Base-by-base conservation (phyloP, 2,329 filamentous ascomycete species). In the Penicillium sclerotiorum region DNA sequence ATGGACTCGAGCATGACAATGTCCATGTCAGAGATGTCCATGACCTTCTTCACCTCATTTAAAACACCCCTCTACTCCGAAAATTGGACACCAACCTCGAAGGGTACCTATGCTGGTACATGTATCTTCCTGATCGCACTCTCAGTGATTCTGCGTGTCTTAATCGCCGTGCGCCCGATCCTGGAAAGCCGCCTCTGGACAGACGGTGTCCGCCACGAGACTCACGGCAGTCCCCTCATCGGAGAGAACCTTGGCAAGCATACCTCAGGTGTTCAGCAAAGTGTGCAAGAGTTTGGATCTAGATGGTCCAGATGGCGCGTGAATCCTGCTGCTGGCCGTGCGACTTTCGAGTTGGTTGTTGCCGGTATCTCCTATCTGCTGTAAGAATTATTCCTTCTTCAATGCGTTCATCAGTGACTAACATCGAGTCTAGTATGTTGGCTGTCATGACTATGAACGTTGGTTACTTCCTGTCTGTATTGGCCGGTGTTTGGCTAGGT, bases 401-500 rank as follows among this genome's bases (percentile, higher is more conserved):
- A 7, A 39, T 30, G 17, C 38, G 32, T 38, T 21, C 27, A 93
- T 28, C 18, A 5, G 2, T n/a, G 20, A 46, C 38, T 51, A 30
- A 53, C 22, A 25, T 12, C 4, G 7, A 2, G 28, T n/a, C 23
- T 36, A 61, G 58, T 15, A 62, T 95, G 90, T 75, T 95, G 73
- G 88, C 88, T 15, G 86, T 94, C 66, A 95, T 93, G 89, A 90
- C 88, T 0, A 83, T 89, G 76, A 92, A 93, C 62, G 82, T 92
- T 6, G 89, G 89, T 13, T 93, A 92, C 66, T 91, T 91, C 66
- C 67, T 90, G 35, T 90, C 87, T 0, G 80, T 91, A n/a, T 78
- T 93, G 7, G 86, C 77, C 7, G 86, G 86, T 12, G 81, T 88
- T 2, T 95, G 57, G 59, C 45, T 61, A 2, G 59, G 59, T 12